phyloP scores from a whole-genome alignment of 768 basidiomycete species.

The Calocybe indica region DNA sequence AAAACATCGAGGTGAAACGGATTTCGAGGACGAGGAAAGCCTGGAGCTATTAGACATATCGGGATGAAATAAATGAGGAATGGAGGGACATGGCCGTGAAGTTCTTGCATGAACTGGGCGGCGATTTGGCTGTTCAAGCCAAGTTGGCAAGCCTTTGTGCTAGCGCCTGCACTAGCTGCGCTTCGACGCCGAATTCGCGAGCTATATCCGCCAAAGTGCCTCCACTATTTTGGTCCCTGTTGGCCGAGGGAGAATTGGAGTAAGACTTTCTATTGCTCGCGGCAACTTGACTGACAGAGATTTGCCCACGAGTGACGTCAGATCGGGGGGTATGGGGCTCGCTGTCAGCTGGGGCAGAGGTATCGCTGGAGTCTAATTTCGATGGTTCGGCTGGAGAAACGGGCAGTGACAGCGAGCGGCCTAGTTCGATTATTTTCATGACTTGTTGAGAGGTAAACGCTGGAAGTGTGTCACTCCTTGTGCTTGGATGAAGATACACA shows the following conservation, averaged over 20 bases:
- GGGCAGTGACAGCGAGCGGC: slow-evolving; percentile 18
- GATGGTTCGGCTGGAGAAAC: slow-evolving; percentile 9
- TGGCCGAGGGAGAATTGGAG: slow-evolving; percentile 3
- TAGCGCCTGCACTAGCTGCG: slow-evolving; percentile 61
- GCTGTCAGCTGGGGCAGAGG: slow-evolving; percentile 1
- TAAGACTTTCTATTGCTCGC: no score
- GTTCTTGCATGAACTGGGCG: no score
- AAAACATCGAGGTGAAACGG: no score
- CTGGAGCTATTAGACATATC: no score
- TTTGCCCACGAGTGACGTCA: no score
- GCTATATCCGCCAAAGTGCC: slow-evolving; percentile 50
- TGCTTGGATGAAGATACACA: not conserved
- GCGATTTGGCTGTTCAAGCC: slow-evolving; percentile 3
- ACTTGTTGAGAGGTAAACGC: slow-evolving; percentile 56
- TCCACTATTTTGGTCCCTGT: slow-evolving; percentile 1
- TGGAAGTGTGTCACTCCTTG: not conserved
- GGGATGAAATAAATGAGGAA: no score
- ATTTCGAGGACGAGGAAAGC: no score
- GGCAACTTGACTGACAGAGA: no score
- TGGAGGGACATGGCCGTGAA: no score
- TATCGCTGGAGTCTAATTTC: no score
- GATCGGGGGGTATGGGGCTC: no score
- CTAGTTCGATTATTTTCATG: slow-evolving; percentile 38
- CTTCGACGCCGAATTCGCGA: slow-evolving; percentile 68
- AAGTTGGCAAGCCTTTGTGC: slow-evolving; percentile 46